Percentiles rank a stretch among this genome's conserved stretches.
Evolutionary conservation across 495 filamentous ascomycete species (phyloP).

Genomic region (Podospora tetraspora): DNA sequence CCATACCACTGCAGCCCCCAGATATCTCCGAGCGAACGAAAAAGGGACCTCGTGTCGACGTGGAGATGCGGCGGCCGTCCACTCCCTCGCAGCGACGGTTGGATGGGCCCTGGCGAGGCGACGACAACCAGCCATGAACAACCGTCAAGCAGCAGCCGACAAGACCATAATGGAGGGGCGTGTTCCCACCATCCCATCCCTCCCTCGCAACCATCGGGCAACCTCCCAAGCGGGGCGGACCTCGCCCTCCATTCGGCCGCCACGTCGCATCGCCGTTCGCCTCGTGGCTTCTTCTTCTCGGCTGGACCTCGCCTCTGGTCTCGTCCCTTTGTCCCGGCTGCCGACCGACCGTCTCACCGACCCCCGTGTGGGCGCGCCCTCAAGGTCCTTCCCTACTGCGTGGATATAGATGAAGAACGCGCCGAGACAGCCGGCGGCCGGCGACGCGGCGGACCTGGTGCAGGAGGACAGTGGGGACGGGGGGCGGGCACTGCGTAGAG

Average conservation of each 20-base stretch:
- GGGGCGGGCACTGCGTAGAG: not conserved
- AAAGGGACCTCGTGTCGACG: not conserved
- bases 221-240: not conserved
- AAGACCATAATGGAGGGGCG: not conserved
- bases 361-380: not conserved
- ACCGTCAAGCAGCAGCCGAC: not conserved
- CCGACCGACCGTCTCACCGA: not conserved
- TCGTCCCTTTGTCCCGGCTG: too few species aligned
- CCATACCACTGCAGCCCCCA: not conserved
- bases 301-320: too few species aligned
- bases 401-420: not conserved
- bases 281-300: not conserved
- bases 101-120: too few species aligned
- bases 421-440: not conserved
- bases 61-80: too few species aligned
- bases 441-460: not conserved
- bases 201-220: not conserved
- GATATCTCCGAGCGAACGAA: not conserved
- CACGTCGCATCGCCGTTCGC: not conserved
- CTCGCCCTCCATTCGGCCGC: not conserved
- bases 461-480: not conserved
- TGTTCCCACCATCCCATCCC: not conserved
- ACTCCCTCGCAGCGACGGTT: not conserved
- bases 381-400: not conserved
- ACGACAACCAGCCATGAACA: not conserved